phyloP scores from a whole-genome alignment of 169 alveolate genomes.

The Plasmodium vinckei region DNA sequence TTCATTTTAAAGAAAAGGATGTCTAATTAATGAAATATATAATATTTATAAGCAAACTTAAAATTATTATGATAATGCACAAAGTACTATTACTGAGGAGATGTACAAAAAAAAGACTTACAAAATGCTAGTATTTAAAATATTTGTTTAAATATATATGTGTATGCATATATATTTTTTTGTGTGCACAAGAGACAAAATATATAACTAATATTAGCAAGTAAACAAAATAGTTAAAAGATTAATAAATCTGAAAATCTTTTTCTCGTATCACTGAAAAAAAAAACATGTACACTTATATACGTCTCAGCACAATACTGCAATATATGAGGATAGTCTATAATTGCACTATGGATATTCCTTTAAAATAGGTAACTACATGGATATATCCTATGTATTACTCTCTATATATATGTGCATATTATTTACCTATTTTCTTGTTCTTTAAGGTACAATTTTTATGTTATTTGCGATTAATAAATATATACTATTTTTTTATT shows the following conservation, averaged over 20 bases:
- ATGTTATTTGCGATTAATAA: too few species aligned
- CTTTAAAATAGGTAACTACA: too few species aligned
- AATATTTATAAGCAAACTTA: constrained; percentile 4
- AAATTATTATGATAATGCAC: constrained; percentile 4
- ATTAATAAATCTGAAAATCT: not conserved
- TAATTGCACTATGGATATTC: too few species aligned
- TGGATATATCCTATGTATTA: too few species aligned
- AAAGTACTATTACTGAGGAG: not conserved
- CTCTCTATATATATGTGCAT: too few species aligned
- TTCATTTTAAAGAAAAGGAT: not conserved
- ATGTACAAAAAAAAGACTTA: constrained; percentile 18
- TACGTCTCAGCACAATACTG: too few species aligned
- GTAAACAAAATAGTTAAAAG: not conserved
- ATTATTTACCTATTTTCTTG: too few species aligned
- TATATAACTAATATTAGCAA: not conserved
- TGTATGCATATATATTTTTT: not conserved
- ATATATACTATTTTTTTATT: too few species aligned
- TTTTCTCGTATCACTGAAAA: not conserved
- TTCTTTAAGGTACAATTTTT: too few species aligned
- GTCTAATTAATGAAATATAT: constrained; percentile 8
- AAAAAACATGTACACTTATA: too few species aligned
- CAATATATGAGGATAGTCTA: too few species aligned
- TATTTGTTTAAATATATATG: constrained; percentile 13
- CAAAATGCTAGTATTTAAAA: constrained; percentile 13
- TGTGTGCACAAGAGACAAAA: not conserved